phyloP scores from a whole-genome alignment of 192 early-diverging fungal species.

The Backusella luteola region DNA sequence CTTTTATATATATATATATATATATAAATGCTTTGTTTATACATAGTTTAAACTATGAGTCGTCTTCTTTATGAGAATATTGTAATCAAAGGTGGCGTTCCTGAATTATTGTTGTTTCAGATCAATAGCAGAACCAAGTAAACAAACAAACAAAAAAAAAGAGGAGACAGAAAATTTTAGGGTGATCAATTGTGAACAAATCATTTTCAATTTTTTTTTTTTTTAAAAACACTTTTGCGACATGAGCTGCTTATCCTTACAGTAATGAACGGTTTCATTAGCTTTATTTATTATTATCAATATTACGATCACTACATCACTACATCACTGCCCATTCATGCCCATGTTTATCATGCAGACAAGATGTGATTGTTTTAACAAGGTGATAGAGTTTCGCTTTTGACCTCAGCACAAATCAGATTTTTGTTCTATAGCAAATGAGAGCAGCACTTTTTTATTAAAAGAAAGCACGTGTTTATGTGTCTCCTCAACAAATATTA shows the following conservation, averaged over 20 bases:
- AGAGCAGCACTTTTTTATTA: background rate
- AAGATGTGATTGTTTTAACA: background rate
- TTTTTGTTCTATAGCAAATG: background rate
- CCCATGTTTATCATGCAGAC: background rate
- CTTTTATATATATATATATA: background rate
- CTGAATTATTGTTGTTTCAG: background rate
- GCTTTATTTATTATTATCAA: background rate
- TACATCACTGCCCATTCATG: background rate
- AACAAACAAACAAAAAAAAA: background rate
- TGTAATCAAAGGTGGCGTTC: background rate
- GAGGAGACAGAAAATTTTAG: background rate
- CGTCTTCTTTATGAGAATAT: background rate
- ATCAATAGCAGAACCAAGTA: background rate
- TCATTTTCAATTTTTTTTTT: background rate
- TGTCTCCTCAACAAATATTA: slow-evolving; percentile 2
- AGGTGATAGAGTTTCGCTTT: background rate
- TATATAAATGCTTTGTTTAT: background rate
- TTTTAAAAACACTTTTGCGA: background rate
- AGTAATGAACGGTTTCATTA: background rate
- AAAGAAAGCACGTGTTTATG: slow-evolving; percentile 1
- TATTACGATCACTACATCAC: background rate
- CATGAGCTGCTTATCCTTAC: background rate
- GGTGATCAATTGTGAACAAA: background rate
- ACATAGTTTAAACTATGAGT: background rate
- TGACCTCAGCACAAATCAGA: background rate